phyloP scores from a whole-genome alignment of 768 basidiomycete species.

The Lactarius pseudohatsudake region DNA sequence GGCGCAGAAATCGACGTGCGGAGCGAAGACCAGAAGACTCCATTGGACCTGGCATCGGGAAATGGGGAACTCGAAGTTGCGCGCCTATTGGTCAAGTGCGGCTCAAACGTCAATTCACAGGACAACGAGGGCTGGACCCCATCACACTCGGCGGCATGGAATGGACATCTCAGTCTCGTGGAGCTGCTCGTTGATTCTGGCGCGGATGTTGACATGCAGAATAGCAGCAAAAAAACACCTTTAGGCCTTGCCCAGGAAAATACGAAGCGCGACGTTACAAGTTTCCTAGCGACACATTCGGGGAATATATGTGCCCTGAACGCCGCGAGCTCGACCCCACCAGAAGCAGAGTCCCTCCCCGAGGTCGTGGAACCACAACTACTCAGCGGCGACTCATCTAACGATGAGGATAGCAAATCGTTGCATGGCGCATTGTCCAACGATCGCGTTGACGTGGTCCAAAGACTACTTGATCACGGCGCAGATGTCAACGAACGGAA shows the following conservation, averaged over 20 bases:
- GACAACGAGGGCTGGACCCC: neutral
- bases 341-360: neutral
- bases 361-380: no score
- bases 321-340: neutral
- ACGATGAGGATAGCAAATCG: neutral
- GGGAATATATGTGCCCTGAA: neutral
- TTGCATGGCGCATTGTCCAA: neutral
- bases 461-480: neutral
- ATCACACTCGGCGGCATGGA: neutral
- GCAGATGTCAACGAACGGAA: neutral
- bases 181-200: neutral
- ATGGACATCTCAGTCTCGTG: neutral
- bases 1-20: neutral
- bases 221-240: neutral
- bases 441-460: neutral
- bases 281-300: neutral
- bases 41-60: neutral
- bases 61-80: neutral
- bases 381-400: neutral
- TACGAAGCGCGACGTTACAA: neutral
- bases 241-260: neutral
- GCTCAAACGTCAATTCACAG: neutral
- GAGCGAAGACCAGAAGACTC: neutral
- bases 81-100: neutral
- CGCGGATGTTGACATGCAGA: neutral